Conservation (phyloP, 148 eudicot genomes). For the Euryodendron excelsum region DNA sequence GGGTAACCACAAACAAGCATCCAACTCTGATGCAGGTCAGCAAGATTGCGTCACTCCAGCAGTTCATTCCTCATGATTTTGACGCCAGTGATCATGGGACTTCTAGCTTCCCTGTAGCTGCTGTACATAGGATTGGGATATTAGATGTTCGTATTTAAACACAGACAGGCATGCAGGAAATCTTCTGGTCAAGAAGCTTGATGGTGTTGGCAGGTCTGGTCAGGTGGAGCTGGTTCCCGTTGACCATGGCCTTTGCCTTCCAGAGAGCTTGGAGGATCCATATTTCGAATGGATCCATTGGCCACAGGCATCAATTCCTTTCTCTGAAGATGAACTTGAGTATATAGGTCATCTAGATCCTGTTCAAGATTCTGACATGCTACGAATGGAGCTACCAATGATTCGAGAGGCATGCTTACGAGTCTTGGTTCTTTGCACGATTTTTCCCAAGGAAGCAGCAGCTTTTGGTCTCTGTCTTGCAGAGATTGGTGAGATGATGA, state of each 20-base stretch:
- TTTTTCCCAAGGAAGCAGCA: conserved; percentile 39
- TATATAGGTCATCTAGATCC: conserved; percentile 36
- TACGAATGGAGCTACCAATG: conserved; percentile 39
- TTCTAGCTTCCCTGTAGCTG: conserved; percentile 40
- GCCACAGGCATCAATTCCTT: conserved; percentile 47
- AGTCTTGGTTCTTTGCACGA: conserved; percentile 32
- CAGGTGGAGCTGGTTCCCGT: conserved; percentile 39
- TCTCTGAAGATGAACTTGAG: conserved; percentile 41
- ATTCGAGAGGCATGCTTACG: conserved; percentile 43
- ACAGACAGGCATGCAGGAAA: conserved; percentile 47
- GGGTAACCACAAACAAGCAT: conserved; percentile 27
- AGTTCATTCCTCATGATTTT: conserved; percentile 36
- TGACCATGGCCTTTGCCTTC: conserved; percentile 48
- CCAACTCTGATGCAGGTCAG: conserved; percentile 23
- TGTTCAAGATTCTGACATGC: conserved; percentile 32
- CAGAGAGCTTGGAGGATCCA: conserved; percentile 42
- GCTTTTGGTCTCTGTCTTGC: conserved; percentile 39
- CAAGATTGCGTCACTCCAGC: conserved; percentile 41
- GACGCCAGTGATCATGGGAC: conserved; percentile 53
- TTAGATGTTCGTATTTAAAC: conserved; percentile 36
- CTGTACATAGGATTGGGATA: conserved; percentile 45
- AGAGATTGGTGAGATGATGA: conserved; percentile 50
- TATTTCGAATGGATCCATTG: conserved; percentile 50
- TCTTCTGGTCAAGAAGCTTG: conserved; percentile 36
- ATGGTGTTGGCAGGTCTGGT: conserved; percentile 28